Conservation (phyloP, 225 moss, liverwort and hornwort genomes). For the Thuidium tamariscinum region DNA sequence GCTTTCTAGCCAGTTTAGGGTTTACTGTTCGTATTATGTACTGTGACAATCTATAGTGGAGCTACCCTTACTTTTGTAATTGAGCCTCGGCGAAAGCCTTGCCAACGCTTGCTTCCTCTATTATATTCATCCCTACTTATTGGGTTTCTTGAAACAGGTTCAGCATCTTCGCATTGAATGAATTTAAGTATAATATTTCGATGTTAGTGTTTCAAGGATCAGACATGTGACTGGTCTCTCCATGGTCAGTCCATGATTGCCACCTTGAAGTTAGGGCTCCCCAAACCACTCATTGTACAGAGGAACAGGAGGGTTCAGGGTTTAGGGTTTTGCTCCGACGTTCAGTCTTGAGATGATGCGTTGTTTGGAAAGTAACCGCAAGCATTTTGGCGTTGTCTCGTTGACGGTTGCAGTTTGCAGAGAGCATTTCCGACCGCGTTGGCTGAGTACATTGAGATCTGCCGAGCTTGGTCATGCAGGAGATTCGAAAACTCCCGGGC, state of each 20-base stretch:
- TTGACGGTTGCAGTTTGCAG: slow-evolving; percentile 9
- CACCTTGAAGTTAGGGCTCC: neutral
- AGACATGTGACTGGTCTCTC: neutral
- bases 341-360: neutral
- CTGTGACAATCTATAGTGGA: neutral
- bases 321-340: neutral
- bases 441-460: slow-evolving; percentile 9
- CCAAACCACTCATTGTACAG: neutral
- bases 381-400: neutral
- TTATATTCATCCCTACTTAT: neutral
- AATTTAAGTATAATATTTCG: neutral
- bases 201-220: neutral
- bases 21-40: neutral
- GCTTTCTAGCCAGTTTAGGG: neutral
- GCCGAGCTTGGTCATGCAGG: neutral
- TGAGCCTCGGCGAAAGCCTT: neutral
- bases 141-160: neutral
- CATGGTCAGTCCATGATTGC: neutral
- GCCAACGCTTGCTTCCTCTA: neutral
- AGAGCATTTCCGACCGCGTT: slow-evolving; percentile 1
- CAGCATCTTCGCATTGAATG: neutral
- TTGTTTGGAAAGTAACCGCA: neutral
- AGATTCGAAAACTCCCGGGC: neutral
- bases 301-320: neutral
- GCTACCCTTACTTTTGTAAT: neutral